Base-by-base conservation (phyloP, 352 stramenopile species). In the Phytopythium cucurbitacearum region DNA sequence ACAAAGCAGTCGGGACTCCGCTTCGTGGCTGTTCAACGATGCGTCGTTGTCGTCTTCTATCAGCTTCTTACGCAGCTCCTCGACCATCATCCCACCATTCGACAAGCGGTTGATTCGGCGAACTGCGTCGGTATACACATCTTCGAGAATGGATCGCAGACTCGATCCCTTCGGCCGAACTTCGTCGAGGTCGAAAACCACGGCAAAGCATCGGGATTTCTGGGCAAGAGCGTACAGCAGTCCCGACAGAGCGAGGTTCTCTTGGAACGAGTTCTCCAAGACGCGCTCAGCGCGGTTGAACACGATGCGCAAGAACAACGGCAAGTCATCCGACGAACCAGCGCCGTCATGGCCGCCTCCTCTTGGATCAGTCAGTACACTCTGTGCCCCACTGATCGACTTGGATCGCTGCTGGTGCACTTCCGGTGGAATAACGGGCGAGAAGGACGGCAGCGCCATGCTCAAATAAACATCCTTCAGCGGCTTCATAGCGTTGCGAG, bases 221-320 rank as follows among this genome's bases (percentile, higher is more conserved):
- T 87, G 73, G 1, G 85, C 82, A 2, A 95, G 59, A n/a, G 70
- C 65, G 21, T 80, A 85, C 21, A 95, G 69, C 37, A 95, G 48
- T 4, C 85, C 85, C 3, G 85, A 95, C 2, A 95, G 59, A 13
- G 85, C 80, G 12, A 95, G 49, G 39, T 93, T 95, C 56, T 92
- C 85, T 5, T 89, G 66, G 40, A 95, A 87, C 5, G 82, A 91
- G 62, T 86, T 91, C 54, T 92, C 80, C 41, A 95, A 57, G 28
- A 92, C 56, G 7, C 83, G 69, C 57, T 93, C 82, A 5, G 89
- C 57, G 21, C 83, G 80, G 51, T 75, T 89, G 46, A 95, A 53
- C 45, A 92, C 70, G 51, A 93, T 76, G n/a, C 73, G 76, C 15
- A 89, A 46, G 13, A 94, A 91, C n/a, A 81, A 48, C 21, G 78